Base-by-base conservation (phyloP, 1,284 basidiomycete genomes). In the Pseudozyma pruni region DNA sequence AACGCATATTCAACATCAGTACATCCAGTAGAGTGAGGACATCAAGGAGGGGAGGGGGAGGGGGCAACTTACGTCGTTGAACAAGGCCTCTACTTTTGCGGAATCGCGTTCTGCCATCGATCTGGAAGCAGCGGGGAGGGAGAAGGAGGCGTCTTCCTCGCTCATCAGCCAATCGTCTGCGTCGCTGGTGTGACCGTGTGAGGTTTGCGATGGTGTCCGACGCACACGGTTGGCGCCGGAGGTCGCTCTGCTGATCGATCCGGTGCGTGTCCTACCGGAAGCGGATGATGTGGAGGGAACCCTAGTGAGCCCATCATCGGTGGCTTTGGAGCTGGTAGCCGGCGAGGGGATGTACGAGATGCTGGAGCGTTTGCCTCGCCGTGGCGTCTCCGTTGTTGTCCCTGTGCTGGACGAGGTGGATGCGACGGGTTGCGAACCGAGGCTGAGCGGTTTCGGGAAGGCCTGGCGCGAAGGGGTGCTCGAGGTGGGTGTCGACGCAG, bases 101-200 rank as follows among this genome's bases (percentile, higher is more conserved):
- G 60, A 48, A 25, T 77, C 75, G 16, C 69, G 49, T 39, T 69
- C 52, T 1, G 44, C 75, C 75, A 77, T 77, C 8, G 57, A 25
- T 11, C 42, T 53, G 1, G 47, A 29, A 2, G 46, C 44, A n/a
- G n/a, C 4, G n/a, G 44, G 38, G 16, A 41, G n/a, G 3, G 56
- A 51, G 27, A 27, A 29, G 17, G 43, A 32, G 4, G 47, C 41
- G 4, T 75, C 73, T 2, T 75, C 61, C 23, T 72, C 64, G 42
- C 42, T 53, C 64, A 70, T 62, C 4, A 75, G 54, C 73, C 73
- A 75, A 39, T 75, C 73, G 37, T 73, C 73, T 16, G 41, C 52
- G 39, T 72, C 64, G 40, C 43, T 61, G 14, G 23, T 42, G 7
- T 32, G 41, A 6, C 35, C 42, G 9, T 55, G 47, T 0, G 60